Percentiles rank a stretch among this genome's conserved stretches.
These are phyloP conservation scores for Mycena polygramma DNA, from an alignment of 768 basidiomycete species.

Conservation along the genomic window DNA sequence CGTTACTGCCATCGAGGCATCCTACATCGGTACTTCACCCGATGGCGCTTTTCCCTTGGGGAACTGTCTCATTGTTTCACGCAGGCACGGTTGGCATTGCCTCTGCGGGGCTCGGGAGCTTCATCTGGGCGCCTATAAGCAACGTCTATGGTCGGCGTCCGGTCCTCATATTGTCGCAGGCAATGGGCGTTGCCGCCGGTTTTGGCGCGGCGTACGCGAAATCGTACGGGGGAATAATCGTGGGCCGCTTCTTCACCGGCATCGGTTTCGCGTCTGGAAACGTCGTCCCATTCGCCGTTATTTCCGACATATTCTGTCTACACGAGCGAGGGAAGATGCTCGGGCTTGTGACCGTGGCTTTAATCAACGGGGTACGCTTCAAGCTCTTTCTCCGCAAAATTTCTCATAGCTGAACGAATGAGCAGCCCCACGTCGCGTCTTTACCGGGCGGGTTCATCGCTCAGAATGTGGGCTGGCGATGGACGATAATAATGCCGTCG, in stretches of 20 bases:
- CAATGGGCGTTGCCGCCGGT: slow-evolving; percentile 35
- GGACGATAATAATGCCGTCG: slow-evolving; percentile 33
- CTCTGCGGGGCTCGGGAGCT: slow-evolving; percentile 36
- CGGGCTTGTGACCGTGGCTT: slow-evolving; percentile 36
- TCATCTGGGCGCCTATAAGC: slow-evolving; percentile 42
- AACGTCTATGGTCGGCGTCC: slow-evolving; percentile 45
- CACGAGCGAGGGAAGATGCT: slow-evolving; percentile 39
- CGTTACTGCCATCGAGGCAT: slow-evolving; percentile 30
- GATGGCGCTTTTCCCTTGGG: not conserved
- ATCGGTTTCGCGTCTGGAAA: slow-evolving; percentile 34
- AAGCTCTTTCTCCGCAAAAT: not conserved
- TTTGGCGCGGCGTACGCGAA: slow-evolving; percentile 37
- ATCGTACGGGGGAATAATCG: slow-evolving; percentile 30
- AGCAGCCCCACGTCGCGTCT: slow-evolving; percentile 36
- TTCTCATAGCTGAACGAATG: not conserved
- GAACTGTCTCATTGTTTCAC: not conserved
- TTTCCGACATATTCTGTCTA: slow-evolving; percentile 37
- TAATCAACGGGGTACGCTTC: slow-evolving; percentile 38
- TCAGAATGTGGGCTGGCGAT: slow-evolving; percentile 37
- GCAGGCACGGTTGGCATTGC: slow-evolving; percentile 39
- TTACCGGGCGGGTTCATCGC: slow-evolving; percentile 38
- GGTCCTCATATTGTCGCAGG: slow-evolving; percentile 37
- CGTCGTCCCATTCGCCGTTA: slow-evolving; percentile 34
- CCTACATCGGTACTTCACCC: slow-evolving; percentile 27
- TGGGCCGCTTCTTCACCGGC: slow-evolving; percentile 37